Conservation (phyloP, 78 protist genomes). For the Chrysochromulina tobinii region DNA sequence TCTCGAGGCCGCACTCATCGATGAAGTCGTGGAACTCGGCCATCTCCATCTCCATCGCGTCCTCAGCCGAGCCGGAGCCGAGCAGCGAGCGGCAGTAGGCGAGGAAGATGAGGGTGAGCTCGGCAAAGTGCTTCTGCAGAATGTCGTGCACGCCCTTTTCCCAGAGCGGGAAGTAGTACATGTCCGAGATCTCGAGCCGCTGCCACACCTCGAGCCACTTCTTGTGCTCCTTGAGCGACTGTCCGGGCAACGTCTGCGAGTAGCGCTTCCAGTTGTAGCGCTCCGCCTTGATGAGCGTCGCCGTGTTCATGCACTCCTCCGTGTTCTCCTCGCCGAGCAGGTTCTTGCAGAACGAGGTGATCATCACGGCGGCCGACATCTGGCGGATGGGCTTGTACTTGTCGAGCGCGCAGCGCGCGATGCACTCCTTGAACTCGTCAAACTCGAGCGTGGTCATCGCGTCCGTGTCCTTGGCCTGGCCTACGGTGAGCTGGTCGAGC, state of each 20-base stretch:
- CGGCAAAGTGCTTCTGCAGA: too few relatives aligned
- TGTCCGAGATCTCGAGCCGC: neutral
- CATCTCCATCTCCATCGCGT: too few relatives aligned
- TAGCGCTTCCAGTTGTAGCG: neutral
- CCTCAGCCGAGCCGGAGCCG: too few relatives aligned
- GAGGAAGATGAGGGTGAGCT: neutral
- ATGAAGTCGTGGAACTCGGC: too few relatives aligned
- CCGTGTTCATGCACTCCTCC: neutral
- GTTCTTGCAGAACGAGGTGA: neutral
- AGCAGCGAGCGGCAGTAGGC: neutral
- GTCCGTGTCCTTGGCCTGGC: neutral
- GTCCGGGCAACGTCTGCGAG: neutral
- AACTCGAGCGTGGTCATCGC: neutral
- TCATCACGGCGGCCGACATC: neutral
- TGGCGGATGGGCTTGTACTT: neutral
- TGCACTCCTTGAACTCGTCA: neutral
- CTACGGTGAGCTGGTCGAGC: neutral
- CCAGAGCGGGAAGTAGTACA: neutral
- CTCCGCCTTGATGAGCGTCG: neutral
- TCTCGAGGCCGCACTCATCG: too few relatives aligned
- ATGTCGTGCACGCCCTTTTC: neutral
- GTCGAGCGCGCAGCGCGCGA: neutral
- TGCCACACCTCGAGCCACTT: neutral
- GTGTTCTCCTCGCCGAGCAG: neutral
- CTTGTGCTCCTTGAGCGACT: neutral